Base-by-base conservation (phyloP, 192 early-diverging fungal species). In the Podila epigama region DNA sequence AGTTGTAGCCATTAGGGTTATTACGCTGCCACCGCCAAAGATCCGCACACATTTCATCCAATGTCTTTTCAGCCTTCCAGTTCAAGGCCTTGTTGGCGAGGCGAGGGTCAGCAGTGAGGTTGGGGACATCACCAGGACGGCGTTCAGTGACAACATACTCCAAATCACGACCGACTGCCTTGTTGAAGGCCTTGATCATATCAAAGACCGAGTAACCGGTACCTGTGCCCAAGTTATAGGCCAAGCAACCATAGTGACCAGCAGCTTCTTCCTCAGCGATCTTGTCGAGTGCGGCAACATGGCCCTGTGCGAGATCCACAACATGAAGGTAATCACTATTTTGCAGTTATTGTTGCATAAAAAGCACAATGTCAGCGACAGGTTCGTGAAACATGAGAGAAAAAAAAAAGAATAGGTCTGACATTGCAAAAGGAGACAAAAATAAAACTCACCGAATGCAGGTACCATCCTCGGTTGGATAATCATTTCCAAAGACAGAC, bases 321-420 rank as follows among this genome's bases (percentile, higher is more conserved):
- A 98, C 96, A 70, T 98, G 97, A 56, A 98, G 91, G 75, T 97
- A 98, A 79, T 98, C 97, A 36, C 97, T 88, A 22, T 35, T 36
- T n/a, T n/a, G n/a, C 13, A 27, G 11, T 39, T 12, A 18, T 9
- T 7, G 40, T 41, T 42, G 33, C n/a, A 35, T 51, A 11, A 68
- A n/a, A 60, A 55, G 31, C 36, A 34, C 10, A 37, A 31, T 35
- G 13, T 8, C 31, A 57, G n/a, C 18, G 32, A 51, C 42, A 33
- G 27, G 56, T 41, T 29, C 34, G 58, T n/a, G n/a, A n/a, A n/a
- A n/a, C n/a, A n/a, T n/a, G n/a, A n/a, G n/a, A n/a, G n/a, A n/a
- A n/a, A n/a, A n/a, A n/a, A 48, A n/a, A 44, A 44, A 44, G 20
- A n/a, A 16, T 4, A n/a, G 6, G 44, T 48, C 3, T 22, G n/a